phyloP scores from a whole-genome alignment of 176 grass and related monocot species.

The Carex pumila region DNA sequence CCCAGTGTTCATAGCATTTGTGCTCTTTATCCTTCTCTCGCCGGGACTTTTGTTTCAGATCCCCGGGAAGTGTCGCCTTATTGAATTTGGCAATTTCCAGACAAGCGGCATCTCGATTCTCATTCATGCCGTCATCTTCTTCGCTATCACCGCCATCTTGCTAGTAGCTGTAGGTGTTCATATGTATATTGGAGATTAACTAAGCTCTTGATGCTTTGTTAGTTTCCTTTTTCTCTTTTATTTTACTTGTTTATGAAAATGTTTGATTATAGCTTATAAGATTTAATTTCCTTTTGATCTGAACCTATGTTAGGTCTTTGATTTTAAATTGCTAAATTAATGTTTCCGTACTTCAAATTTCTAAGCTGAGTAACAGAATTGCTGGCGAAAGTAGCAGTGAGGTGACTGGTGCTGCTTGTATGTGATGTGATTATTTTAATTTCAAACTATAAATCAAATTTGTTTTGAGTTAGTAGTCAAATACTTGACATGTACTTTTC shows the following conservation, averaged over 20 bases:
- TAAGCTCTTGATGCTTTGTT: neutral
- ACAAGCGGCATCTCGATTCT: conserved; percentile 54
- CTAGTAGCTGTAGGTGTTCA: conserved; percentile 57
- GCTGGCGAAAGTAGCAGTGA: neutral
- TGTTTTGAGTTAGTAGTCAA: neutral
- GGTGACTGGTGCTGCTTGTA: neutral
- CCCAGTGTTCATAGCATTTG: conserved; percentile 49
- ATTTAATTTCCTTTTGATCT: neutral
- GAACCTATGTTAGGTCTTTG: neutral
- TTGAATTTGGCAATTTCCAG: conserved; percentile 48
- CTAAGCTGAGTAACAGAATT: neutral
- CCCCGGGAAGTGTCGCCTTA: conserved; percentile 32
- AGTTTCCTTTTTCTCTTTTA: neutral
- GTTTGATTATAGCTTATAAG: neutral
- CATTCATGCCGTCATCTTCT: conserved; percentile 63
- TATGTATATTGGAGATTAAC: conserved; percentile 40
- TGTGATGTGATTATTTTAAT: neutral
- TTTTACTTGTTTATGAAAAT: neutral
- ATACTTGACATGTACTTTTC: neutral
- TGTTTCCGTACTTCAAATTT: neutral
- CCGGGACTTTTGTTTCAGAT: conserved; percentile 56
- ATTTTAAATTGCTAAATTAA: neutral
- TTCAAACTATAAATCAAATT: neutral
- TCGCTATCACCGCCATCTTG: conserved; percentile 47
- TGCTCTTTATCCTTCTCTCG: conserved; percentile 57